Evolutionary conservation across 345 rosid species (phyloP).

Genomic region (Eucalyptus curtisii): DNA sequence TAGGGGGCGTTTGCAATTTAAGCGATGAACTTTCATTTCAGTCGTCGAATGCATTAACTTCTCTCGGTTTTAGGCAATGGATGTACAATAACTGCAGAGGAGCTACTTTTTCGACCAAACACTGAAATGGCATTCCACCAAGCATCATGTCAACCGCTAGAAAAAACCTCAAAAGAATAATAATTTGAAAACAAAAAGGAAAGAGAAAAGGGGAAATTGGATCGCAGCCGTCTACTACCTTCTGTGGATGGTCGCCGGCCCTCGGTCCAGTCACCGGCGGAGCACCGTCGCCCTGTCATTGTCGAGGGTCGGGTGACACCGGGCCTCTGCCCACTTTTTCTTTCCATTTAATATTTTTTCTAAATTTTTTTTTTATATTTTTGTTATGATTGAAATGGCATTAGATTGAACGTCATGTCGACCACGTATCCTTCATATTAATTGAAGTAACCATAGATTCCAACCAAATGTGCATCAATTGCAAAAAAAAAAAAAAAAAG

Average conservation of each 20-base stretch:
- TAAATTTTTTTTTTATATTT: no score
- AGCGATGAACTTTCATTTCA: not conserved
- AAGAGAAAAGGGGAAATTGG: not conserved
- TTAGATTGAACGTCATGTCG: not conserved
- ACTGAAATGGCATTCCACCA: not conserved
- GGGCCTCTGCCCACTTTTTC: no score
- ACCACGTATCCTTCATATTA: not conserved
- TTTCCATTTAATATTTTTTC: no score
- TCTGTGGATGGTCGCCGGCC: not conserved
- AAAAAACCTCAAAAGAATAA: not conserved
- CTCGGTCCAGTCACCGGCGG: not conserved
- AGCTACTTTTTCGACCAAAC: not conserved
- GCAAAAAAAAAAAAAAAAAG: not conserved
- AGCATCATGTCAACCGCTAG: not conserved
- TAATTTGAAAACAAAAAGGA: not conserved
- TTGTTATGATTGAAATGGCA: not conserved
- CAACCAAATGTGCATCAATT: not conserved
- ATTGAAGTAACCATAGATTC: not conserved
- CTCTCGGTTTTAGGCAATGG: not conserved
- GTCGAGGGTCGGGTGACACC: not conserved
- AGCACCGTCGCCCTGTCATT: not conserved
- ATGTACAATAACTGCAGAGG: not conserved
- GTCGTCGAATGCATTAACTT: not conserved
- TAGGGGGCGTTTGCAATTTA: not conserved
- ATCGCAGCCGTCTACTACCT: not conserved